phyloP scores from a whole-genome alignment of 768 basidiomycete genomes.

The Daedaleopsis sinensis region DNA sequence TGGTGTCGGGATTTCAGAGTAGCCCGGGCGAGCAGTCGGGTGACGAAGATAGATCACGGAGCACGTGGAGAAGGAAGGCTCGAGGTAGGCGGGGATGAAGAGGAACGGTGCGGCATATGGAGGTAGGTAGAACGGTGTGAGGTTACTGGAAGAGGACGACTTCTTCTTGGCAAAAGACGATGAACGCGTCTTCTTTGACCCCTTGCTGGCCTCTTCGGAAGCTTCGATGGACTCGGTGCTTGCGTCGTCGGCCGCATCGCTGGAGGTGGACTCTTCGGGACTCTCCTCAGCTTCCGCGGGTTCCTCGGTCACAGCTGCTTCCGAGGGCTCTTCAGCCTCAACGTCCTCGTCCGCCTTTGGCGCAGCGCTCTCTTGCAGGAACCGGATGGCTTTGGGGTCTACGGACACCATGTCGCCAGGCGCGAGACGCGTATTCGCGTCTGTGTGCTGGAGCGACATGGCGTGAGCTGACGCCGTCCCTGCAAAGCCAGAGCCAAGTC shows the following conservation, averaged over 20 bases:
- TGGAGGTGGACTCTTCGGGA: not conserved
- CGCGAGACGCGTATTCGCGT: conserved; percentile 85
- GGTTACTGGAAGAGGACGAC: conserved; percentile 15
- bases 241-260: not conserved
- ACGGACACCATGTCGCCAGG: conserved; percentile 96
- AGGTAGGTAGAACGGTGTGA: conserved; percentile 86
- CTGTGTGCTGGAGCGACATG: conserved; percentile 57
- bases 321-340: conserved; percentile 8
- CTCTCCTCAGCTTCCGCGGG: conserved; percentile 1
- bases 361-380: conserved; percentile 51
- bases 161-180: conserved; percentile 2
- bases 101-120: conserved; percentile 87
- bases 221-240: conserved; percentile 3
- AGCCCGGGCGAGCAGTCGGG: conserved; percentile 94
- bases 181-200: not conserved
- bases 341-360: conserved; percentile 18
- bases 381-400: conserved; percentile 76
- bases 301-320: conserved; percentile 20
- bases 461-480: not conserved
- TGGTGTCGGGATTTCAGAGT: conserved; percentile 94
- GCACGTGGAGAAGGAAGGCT: conserved; percentile 85
- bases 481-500: conserved; percentile 24
- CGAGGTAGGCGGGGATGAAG: conserved; percentile 91
- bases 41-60: conserved; percentile 93
- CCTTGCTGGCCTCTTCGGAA: not conserved